phyloP scores from a whole-genome alignment of 2,329 filamentous ascomycete genomes.

The Thermothelomyces thermophilus region DNA sequence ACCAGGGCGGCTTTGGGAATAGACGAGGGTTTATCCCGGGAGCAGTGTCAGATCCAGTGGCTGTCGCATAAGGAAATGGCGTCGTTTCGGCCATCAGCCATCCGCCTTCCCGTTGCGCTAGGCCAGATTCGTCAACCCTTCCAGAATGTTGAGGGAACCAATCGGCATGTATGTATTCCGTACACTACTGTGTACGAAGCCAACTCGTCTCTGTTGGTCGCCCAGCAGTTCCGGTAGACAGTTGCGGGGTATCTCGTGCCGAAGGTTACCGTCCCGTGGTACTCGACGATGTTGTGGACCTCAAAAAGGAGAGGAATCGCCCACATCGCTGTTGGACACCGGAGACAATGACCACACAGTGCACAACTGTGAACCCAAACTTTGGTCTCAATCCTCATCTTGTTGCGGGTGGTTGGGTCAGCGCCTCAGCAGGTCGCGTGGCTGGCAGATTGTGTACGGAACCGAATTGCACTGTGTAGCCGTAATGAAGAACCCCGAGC shows the following conservation, averaged over 20 bases:
- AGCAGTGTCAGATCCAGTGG: constrained; percentile 8
- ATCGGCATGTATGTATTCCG: constrained; percentile 3
- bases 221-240: neutral
- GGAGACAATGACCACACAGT: too few species aligned
- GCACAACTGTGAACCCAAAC: too few species aligned
- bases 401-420: too few species aligned
- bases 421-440: neutral
- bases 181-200: too few species aligned
- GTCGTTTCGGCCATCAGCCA: constrained; percentile 7
- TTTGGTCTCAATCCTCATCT: too few species aligned
- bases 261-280: neutral
- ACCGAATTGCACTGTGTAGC: constrained; percentile 11
- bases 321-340: too few species aligned
- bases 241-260: neutral
- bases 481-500: neutral
- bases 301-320: too few species aligned
- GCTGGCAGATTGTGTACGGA: neutral
- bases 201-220: neutral
- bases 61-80: constrained; percentile 3
- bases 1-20: constrained; percentile 5
- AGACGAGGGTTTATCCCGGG: neutral
- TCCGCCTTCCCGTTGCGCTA: constrained; percentile 13
- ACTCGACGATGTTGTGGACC: neutral
- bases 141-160: constrained; percentile 5
- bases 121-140: constrained; percentile 4